These are phyloP conservation scores for Macrocystidia cucumis DNA, from an alignment of 1,284 basidiomycete genomes.

Conservation along the genomic window DNA sequence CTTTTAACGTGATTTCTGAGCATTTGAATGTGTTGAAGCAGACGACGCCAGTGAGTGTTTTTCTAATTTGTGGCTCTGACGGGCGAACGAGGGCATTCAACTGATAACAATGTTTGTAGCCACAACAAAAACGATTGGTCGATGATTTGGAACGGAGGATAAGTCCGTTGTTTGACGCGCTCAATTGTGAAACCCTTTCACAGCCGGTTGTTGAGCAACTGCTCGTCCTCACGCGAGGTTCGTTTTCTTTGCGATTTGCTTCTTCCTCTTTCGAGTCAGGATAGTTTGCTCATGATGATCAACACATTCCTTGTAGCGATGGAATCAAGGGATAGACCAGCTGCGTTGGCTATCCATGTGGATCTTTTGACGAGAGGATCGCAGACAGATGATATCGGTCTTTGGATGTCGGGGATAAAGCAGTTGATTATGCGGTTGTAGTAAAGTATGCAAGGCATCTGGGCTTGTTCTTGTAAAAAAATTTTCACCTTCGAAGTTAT, in stretches of 20 bases:
- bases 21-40: constrained; percentile 65
- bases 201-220: constrained; percentile 63
- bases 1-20: constrained; percentile 59
- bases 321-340: constrained; percentile 60
- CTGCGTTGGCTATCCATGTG: constrained; percentile 71
- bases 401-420: constrained; percentile 87
- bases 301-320: constrained; percentile 46
- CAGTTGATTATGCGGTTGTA: constrained; percentile 68
- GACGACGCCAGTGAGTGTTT: constrained; percentile 54
- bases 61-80: constrained; percentile 5
- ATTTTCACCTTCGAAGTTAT: too few species aligned
- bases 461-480: neutral
- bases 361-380: constrained; percentile 72
- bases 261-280: constrained; percentile 4
- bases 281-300: constrained; percentile 7
- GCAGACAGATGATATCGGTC: constrained; percentile 72
- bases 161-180: constrained; percentile 81
- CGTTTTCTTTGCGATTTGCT: constrained; percentile 12
- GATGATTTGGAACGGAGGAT: constrained; percentile 88
- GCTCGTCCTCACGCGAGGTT: constrained; percentile 61
- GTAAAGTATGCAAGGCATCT: too few species aligned
- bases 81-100: constrained; percentile 3
- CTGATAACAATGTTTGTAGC: constrained; percentile 27
- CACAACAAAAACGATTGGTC: constrained; percentile 77
- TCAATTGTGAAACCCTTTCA: constrained; percentile 90